Percentiles rank a stretch among this genome's conserved stretches.
Evolutionary conservation across 2,329 filamentous ascomycete genomes (phyloP).

Genomic region (Hymenotorrendiella dingleyae): DNA sequence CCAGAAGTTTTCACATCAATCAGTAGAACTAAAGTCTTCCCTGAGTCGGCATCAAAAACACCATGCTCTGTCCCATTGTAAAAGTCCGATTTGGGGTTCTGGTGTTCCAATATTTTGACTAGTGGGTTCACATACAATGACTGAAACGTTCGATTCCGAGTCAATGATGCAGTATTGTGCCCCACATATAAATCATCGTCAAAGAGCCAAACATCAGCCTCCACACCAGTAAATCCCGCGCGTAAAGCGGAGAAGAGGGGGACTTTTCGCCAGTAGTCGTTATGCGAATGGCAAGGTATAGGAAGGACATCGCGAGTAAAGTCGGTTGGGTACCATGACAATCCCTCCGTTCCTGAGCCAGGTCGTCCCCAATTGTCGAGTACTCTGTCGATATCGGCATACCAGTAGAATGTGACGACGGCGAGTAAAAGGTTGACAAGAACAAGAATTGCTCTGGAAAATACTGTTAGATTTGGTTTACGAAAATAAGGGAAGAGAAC

Average conservation of each 20-base stretch:
- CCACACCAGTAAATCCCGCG: conserved; percentile 56
- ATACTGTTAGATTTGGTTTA: conserved; percentile 3
- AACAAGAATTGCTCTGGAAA: conserved; percentile 30
- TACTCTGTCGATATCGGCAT: conserved; percentile 27
- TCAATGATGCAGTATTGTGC: conserved; percentile 51
- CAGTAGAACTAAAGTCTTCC: conserved; percentile 53
- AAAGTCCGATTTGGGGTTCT: conserved; percentile 45
- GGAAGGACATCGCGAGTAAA: conserved; percentile 48
- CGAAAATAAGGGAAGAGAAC: conserved; percentile 11
- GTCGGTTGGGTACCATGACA: conserved; percentile 43
- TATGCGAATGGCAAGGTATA: conserved; percentile 60
- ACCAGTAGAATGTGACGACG: conserved; percentile 28
- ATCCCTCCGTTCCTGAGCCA: conserved; percentile 34
- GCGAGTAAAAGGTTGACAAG: conserved; percentile 31
- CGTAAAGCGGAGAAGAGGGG: conserved; percentile 58
- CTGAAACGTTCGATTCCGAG: conserved; percentile 50
- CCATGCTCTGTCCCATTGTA: conserved; percentile 43
- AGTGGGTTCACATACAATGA: conserved; percentile 62
- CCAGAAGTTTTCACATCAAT: conserved; percentile 64
- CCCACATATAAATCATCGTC: conserved; percentile 55
- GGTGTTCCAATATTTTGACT: conserved; percentile 47
- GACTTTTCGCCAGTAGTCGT: conserved; percentile 62
- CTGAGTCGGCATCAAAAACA: conserved; percentile 48
- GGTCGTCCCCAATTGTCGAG: conserved; percentile 33
- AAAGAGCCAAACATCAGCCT: conserved; percentile 64